These are phyloP conservation scores for Balamuthia mandrillaris DNA, from an alignment of 208 protist genomes.

Conservation along the genomic window DNA sequence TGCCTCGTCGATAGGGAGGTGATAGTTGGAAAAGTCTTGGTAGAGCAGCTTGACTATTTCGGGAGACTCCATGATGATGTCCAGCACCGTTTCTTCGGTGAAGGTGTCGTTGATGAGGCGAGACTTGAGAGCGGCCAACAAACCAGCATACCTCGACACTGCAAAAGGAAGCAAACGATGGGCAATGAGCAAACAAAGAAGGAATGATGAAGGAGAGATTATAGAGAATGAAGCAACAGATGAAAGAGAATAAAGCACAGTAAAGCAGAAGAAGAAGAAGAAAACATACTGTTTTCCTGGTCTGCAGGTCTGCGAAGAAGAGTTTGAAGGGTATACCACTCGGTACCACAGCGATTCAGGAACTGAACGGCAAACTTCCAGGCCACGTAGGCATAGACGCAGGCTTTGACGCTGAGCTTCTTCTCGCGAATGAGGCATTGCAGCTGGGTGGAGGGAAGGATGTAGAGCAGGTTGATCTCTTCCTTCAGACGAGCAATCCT, in stretches of 20 bases:
- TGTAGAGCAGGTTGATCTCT: conserved; percentile 43
- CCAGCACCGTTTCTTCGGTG: conserved; percentile 80
- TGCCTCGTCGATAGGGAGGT: conserved; percentile 56
- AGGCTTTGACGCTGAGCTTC: conserved; percentile 51
- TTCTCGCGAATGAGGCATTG: background rate
- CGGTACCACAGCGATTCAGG: conserved; percentile 77
- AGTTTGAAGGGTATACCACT: too few relatives aligned
- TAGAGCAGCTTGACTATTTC: conserved; percentile 83
- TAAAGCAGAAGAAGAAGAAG: too few relatives aligned
- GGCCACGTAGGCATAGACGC: conserved; percentile 53
- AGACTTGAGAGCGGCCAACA: conserved; percentile 81
- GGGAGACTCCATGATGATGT: conserved; percentile 77
- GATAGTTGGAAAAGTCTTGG: conserved; percentile 78
- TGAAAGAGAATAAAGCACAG: too few relatives aligned
- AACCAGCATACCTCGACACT: conserved; percentile 74
- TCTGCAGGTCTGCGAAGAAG: background rate
- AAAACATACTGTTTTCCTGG: background rate
- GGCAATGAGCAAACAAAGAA: conserved; percentile 76
- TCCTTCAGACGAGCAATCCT: conserved; percentile 18
- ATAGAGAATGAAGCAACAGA: too few relatives aligned
- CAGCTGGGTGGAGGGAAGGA: conserved; percentile 26
- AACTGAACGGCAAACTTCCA: conserved; percentile 72
- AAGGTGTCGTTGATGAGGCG: conserved; percentile 81
- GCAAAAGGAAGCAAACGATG: conserved; percentile 62
- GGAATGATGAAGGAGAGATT: background rate